Evolutionary conservation across 2,329 filamentous ascomycete species (phyloP).

Genomic region (Aspergillus sp.): DNA sequence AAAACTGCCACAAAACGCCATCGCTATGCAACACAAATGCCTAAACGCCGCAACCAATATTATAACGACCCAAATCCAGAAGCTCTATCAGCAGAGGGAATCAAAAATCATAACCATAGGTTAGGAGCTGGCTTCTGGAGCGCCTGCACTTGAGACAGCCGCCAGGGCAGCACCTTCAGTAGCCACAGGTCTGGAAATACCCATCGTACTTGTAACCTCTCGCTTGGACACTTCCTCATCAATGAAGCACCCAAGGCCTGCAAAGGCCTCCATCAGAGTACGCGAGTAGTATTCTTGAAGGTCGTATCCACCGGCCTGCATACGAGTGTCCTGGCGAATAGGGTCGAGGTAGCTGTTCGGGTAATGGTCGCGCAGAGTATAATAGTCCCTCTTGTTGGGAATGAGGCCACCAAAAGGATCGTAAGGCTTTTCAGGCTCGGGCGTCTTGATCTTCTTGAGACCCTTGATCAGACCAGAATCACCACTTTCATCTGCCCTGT

Average conservation of each 20-base stretch:
- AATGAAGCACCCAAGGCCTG: constrained; percentile 83
- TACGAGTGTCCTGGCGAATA: constrained; percentile 65
- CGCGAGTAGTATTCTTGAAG: constrained; percentile 78
- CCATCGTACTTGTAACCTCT: constrained; percentile 25
- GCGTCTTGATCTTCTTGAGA: constrained; percentile 65
- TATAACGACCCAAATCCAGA: not conserved
- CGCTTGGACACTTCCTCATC: constrained; percentile 65
- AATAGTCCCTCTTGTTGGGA: constrained; percentile 67
- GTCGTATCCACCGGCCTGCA: constrained; percentile 79
- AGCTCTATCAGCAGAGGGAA: not conserved
- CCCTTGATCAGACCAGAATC: constrained; percentile 69
- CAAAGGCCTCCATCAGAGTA: constrained; percentile 84
- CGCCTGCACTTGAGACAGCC: constrained; percentile 15
- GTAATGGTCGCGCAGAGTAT: constrained; percentile 69
- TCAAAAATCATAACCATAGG: not conserved
- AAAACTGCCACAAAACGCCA: constrained; percentile 15
- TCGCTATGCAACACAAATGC: constrained; percentile 13
- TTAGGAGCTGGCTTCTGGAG: not conserved
- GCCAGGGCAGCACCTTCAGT: constrained; percentile 35
- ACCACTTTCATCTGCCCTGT: constrained; percentile 28
- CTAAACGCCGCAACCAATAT: not conserved
- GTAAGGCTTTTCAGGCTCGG: constrained; percentile 72
- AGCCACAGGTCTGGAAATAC: constrained; percentile 25
- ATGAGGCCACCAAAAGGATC: constrained; percentile 80
- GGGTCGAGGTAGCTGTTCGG: constrained; percentile 72